Conservation (phyloP, 1,284 basidiomycete genomes). For the Abortiporus biennis region DNA sequence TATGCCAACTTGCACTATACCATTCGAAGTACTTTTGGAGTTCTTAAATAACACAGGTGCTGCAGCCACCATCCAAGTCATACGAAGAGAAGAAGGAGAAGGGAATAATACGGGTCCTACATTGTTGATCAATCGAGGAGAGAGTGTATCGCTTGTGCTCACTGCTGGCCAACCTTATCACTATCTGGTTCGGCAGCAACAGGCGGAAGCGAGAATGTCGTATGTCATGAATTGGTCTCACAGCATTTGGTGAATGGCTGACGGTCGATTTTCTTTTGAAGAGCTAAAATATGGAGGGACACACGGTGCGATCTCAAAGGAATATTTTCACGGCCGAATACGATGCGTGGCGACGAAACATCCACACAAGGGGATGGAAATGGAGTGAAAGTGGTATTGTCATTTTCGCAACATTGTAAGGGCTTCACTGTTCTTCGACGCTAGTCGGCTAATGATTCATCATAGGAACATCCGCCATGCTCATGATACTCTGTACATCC, state of each 20-base stretch:
- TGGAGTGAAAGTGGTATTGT: constrained; percentile 3
- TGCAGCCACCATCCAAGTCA: constrained; percentile 29
- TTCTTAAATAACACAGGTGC: constrained; percentile 39
- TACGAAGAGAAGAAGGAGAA: constrained; percentile 15
- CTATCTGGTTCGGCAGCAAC: constrained; percentile 20
- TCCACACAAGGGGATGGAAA: too few relatives aligned
- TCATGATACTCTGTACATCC: too few relatives aligned
- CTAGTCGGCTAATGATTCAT: too few relatives aligned
- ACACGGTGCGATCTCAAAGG: constrained; percentile 30
- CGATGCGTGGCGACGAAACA: neutral
- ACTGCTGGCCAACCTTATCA: constrained; percentile 24
- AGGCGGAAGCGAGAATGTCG: constrained; percentile 28
- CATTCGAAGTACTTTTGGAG: constrained; percentile 45
- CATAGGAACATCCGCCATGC: too few relatives aligned
- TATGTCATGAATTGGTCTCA: constrained; percentile 11
- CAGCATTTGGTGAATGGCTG: neutral
- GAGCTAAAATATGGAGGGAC: constrained; percentile 38
- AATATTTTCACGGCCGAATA: constrained; percentile 21
- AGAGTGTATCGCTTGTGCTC: constrained; percentile 23
- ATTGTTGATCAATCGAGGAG: constrained; percentile 19
- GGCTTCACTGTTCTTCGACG: too few relatives aligned
- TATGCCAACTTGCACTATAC: constrained; percentile 43
- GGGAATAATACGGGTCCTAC: constrained; percentile 16
- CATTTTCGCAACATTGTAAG: too few relatives aligned
- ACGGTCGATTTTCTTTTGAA: constrained; percentile 13